Evolutionary conservation across 352 stramenopile species (phyloP), one percentile per base, ranked within the genome.

Genomic region (Globisporangium spiculum): DNA sequence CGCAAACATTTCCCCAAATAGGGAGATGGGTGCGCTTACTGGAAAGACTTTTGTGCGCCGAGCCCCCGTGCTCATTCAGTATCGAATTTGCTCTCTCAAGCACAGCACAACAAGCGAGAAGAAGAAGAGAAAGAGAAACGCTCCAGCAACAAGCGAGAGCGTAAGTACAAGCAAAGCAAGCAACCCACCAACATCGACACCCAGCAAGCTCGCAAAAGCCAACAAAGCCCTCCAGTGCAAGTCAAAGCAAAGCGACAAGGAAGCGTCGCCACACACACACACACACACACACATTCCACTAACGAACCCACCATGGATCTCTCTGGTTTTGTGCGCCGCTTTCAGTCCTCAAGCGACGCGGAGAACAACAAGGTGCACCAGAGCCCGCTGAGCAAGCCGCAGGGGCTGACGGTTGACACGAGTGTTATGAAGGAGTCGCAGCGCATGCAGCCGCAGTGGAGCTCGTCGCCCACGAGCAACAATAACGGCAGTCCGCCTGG

Each of bases 351-450:
- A 26, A 64, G 61, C 22, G 59, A 75, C 16, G 65, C 72, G 20
- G 53, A 68, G 26, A 68, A 54, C 18, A 52, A 52, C 27, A 32
- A 32, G 44, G 64, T 70, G 27, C 62, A 64, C 48, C 70, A 70
- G 16, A 20, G 27, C 54, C 48, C 60, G 22, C 69, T 72, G n/a
- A 65, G 54, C 34, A 76, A 77, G 20, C 65, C 75, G 24, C 34
- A 61, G 30, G 57, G 67, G n/a, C 68, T 86, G 8, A 73, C 72
- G 26, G 81, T 89, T n/a, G 78, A 91, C 76, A 89, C 83, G 27
- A 81, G 67, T 66, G 64, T 76, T 20, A 68, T 71, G 52, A 77
- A 79, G 67, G 63, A 68, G 34, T 70, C 63, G 44, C 67, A 68
- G 65, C 62, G 54, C 16, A 34, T 60, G 54, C 53, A 81, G 63